Base-by-base conservation (phyloP, 768 basidiomycete genomes). In the Gyrodon lividus region DNA sequence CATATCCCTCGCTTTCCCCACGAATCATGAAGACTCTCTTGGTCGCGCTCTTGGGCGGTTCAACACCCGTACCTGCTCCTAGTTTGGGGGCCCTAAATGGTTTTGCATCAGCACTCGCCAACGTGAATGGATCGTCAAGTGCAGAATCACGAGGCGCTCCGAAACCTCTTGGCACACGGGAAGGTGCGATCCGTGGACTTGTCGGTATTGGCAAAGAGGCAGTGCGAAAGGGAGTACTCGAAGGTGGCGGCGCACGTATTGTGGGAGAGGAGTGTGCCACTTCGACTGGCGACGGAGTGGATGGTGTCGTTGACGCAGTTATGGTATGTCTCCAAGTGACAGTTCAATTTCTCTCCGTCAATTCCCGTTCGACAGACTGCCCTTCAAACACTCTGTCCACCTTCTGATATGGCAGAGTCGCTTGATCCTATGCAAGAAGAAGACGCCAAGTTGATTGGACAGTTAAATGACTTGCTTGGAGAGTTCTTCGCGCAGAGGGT, bases 21-120 rank as follows among this genome's bases (percentile, higher is more conserved):
- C 87, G 96, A 13, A 87, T 98, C 43, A 91, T 94, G 77, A 97
- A 97, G 67, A 97, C 96, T 0, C 83, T 98, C 3, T 77, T 97
- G 4, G 78, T 94, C 10, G 92, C 94, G 0, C 82, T 98, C 2
- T 78, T 92, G 37, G 65, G 66, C 28, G 55, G 61, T 19, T 54
- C 66, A 0, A 16, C 51, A 0, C 35, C 61, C 1, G 28, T 46
- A 19, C 26, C 57, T 6, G 12, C 46, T 6, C 48, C 65, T 5
- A 59, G 31, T 8, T 51, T 63, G 3, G 43, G 54, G 2, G 31
- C 59, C 9, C 24, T 68, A 5, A 66, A 66, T 13, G 65, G 65
- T 6, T 66, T 68, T 24, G 63, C 62, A 37, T 64, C 63, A 37
- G n/a, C n/a, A 0, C 64, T 64, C 12, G 45, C 57, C 5, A 61